phyloP scores from a whole-genome alignment of 306 rosid genomes.

The Carpinus viminea region DNA sequence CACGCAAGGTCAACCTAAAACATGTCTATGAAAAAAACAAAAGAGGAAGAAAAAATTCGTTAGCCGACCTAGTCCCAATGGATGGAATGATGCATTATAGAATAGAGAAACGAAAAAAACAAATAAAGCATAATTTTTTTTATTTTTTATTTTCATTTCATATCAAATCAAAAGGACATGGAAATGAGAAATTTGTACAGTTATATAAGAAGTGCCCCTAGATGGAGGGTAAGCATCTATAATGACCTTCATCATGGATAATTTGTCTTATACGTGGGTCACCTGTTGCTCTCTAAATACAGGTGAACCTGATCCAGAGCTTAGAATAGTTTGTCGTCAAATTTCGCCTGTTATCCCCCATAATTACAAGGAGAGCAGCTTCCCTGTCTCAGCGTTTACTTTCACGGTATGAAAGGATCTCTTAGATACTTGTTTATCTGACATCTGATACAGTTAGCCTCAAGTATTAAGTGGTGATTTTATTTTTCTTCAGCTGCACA shows the following conservation, averaged over 20 bases:
- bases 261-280: constrained; percentile 24
- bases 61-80: neutral
- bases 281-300: constrained; percentile 32
- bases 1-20: constrained; percentile 21
- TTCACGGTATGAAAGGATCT: constrained; percentile 60
- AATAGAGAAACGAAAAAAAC: neutral
- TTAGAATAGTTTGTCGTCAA: constrained; percentile 86
- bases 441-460: constrained; percentile 11
- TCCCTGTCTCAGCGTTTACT: constrained; percentile 84
- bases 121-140: neutral
- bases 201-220: neutral
- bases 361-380: constrained; percentile 95
- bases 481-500: constrained; percentile 57
- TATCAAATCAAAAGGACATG: neutral
- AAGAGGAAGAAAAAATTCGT: constrained; percentile 12
- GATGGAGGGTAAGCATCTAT: neutral
- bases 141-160: neutral
- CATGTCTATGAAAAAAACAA: neutral
- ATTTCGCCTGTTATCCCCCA: constrained; percentile 92
- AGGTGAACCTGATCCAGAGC: constrained; percentile 87
- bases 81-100: neutral
- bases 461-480: constrained; percentile 11
- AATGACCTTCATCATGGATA: constrained; percentile 18
- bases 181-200: neutral
- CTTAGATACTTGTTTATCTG: constrained; percentile 15